phyloP scores from a whole-genome alignment of 1,284 basidiomycete genomes.

The Cyathus pygmaeus region DNA sequence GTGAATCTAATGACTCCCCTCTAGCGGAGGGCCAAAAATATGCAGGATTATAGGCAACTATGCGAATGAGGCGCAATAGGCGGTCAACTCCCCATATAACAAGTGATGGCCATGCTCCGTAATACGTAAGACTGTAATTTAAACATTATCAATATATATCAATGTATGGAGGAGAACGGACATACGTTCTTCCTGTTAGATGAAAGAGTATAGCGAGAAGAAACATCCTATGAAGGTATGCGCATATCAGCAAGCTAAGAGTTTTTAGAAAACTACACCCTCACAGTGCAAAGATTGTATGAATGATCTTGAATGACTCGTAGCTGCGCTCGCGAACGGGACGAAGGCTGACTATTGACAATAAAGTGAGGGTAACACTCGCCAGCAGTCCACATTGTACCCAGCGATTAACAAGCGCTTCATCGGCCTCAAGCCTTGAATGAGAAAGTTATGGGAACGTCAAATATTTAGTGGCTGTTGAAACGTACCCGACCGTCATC shows the following conservation, averaged over 20 bases:
- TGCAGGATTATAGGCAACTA: slow-evolving; percentile 62
- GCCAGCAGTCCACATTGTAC: slow-evolving; percentile 53
- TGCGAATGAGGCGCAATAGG: slow-evolving; percentile 57
- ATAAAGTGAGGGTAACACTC: slow-evolving; percentile 44
- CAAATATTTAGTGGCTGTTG: neutral
- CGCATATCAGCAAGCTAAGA: slow-evolving; percentile 6
- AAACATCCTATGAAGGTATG: slow-evolving; percentile 48
- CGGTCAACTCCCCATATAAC: slow-evolving; percentile 76
- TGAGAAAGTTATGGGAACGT: neutral
- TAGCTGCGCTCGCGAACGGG: slow-evolving; percentile 56
- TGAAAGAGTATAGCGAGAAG: slow-evolving; percentile 56
- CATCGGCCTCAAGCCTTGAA: slow-evolving; percentile 23
- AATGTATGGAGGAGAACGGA: neutral
- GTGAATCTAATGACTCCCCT: slow-evolving; percentile 45
- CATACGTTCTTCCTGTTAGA: slow-evolving; percentile 35
- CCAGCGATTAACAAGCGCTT: slow-evolving; percentile 37
- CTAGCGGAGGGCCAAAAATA: slow-evolving; percentile 44
- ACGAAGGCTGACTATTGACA: slow-evolving; percentile 53
- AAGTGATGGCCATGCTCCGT: slow-evolving; percentile 66
- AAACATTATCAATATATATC: neutral
- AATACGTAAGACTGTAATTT: slow-evolving; percentile 25
- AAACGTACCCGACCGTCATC: slow-evolving; percentile 26
- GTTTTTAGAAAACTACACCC: slow-evolving; percentile 18
- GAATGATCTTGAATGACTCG: slow-evolving; percentile 57
- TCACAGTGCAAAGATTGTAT: slow-evolving; percentile 54